Evolutionary conservation across 208 protist genomes (phyloP).

Genomic region (Herpetomonas tarakana): DNA sequence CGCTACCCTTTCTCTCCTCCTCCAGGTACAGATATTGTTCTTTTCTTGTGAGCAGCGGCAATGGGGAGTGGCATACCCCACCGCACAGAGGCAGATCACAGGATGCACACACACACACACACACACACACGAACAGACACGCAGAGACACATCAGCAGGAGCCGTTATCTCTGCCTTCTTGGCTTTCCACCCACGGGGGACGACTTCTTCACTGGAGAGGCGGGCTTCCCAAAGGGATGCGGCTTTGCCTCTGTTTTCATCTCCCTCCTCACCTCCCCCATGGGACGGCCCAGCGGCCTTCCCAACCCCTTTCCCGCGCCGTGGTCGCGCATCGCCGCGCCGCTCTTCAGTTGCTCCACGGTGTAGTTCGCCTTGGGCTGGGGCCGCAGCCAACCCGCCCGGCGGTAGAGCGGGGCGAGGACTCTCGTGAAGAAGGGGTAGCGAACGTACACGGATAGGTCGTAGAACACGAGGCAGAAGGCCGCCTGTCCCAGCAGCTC

Average conservation of each 20-base stretch:
- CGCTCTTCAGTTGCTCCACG: slow-evolving; percentile 42
- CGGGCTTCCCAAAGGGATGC: slow-evolving; percentile 24
- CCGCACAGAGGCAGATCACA: no score
- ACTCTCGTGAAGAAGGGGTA: slow-evolving; percentile 71
- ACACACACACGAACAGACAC: no score
- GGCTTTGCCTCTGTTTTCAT: slow-evolving; percentile 11
- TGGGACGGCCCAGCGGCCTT: slow-evolving; percentile 53
- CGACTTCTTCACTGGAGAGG: no score
- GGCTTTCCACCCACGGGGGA: no score
- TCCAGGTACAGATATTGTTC: no score
- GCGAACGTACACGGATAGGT: slow-evolving; percentile 72
- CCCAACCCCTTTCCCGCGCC: no score
- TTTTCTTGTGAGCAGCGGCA: no score
- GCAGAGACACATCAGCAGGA: no score
- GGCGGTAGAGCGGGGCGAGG: slow-evolving; percentile 61
- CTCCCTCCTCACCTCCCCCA: slow-evolving; percentile 30
- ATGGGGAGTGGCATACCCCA: no score
- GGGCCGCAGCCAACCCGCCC: slow-evolving; percentile 33
- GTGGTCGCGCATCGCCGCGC: slow-evolving; percentile 17
- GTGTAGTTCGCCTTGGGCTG: slow-evolving; percentile 23
- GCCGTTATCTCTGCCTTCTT: no score
- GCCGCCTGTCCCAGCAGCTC: slow-evolving; percentile 58
- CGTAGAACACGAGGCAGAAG: slow-evolving; percentile 67
- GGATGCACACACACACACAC: no score
- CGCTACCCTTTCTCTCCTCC: no score